Percentiles rank a stretch among this genome's conserved stretches.
phyloP scores from a whole-genome alignment of 257 asterid genomes.

The Solanum megistacrolobum region DNA sequence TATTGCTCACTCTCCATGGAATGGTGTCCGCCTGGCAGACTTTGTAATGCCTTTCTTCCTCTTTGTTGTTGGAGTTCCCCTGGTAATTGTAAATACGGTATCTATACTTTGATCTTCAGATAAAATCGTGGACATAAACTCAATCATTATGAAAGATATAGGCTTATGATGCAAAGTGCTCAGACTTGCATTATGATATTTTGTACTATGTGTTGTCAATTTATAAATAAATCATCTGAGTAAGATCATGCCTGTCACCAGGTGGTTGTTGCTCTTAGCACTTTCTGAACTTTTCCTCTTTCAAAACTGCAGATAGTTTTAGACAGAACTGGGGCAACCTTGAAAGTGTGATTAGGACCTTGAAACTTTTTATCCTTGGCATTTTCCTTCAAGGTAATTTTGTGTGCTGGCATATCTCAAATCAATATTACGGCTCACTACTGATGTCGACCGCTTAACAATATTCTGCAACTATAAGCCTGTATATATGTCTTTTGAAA shows the following conservation, averaged over 20 bases:
- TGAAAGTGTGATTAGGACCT: conserved; percentile 48
- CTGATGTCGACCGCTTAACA: neutral
- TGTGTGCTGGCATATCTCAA: neutral
- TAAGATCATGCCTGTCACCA: neutral
- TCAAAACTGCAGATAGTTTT: conserved; percentile 40
- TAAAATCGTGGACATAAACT: neutral
- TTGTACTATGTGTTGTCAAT: neutral
- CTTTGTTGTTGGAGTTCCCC: conserved; percentile 64
- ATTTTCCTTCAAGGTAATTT: conserved; percentile 69
- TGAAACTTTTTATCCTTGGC: conserved; percentile 64
- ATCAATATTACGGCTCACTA: neutral
- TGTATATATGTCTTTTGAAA: neutral
- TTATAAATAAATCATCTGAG: neutral
- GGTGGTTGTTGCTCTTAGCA: neutral
- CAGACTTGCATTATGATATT: neutral
- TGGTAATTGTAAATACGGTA: conserved; percentile 63
- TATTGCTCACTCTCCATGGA: conserved; percentile 76
- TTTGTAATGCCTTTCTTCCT: conserved; percentile 92
- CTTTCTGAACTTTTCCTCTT: neutral
- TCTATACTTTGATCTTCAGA: neutral
- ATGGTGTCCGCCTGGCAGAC: conserved; percentile 75
- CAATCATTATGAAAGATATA: neutral
- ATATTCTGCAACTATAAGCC: neutral
- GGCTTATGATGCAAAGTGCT: neutral
- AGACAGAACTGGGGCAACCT: conserved; percentile 40